Conservation (phyloP, 441 rosid genomes). For the Gossypium gossypioides region DNA sequence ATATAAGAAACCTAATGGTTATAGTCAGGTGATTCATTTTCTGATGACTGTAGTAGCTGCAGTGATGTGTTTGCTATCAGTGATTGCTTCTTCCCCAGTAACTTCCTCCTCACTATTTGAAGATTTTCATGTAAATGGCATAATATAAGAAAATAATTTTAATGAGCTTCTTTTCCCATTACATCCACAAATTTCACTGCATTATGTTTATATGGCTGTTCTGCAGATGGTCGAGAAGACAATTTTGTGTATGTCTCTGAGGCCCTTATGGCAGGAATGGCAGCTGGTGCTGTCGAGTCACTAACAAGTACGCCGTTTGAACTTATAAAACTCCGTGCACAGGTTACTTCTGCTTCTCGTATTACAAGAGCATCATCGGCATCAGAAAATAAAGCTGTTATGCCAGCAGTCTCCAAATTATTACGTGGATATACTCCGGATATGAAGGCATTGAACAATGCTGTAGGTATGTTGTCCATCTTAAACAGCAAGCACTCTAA, state of each 20-base stretch:
- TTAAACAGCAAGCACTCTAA: conserved; percentile 56
- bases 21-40: neutral
- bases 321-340: conserved; percentile 64
- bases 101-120: neutral
- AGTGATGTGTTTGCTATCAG: neutral
- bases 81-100: neutral
- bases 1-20: neutral
- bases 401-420: conserved; percentile 40
- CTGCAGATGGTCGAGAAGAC: conserved; percentile 73
- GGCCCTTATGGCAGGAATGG: conserved; percentile 70
- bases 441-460: conserved; percentile 45
- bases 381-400: conserved; percentile 24
- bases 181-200: neutral
- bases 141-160: neutral
- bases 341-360: conserved; percentile 62
- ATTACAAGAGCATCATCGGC: conserved; percentile 25
- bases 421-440: conserved; percentile 57
- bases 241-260: conserved; percentile 51
- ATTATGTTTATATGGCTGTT: neutral
- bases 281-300: conserved; percentile 69
- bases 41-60: neutral
- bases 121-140: neutral
- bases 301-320: conserved; percentile 68
- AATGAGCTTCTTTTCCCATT: neutral
- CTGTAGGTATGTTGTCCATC: conserved; percentile 59